A percentile compares a stretch with the other conserved stretches of the same genome.
These are phyloP conservation scores for Aureobasidium sp. DNA, from an alignment of 2,329 filamentous ascomycete genomes.

Conservation along the genomic window DNA sequence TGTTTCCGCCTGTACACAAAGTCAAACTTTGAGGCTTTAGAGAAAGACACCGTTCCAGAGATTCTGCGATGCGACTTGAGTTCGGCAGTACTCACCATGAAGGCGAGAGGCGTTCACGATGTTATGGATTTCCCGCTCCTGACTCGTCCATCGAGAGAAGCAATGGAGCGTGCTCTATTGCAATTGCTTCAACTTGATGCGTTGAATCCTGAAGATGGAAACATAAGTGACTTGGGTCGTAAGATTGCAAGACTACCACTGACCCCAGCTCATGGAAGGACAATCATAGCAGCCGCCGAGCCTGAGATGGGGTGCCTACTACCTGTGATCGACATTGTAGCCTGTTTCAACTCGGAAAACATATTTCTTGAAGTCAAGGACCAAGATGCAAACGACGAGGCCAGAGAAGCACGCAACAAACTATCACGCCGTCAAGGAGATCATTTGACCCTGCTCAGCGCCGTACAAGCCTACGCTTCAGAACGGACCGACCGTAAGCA, in stretches of 20 bases:
- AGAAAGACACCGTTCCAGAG: slow-evolving; percentile 72
- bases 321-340: slow-evolving; percentile 78
- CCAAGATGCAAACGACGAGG: slow-evolving; percentile 52
- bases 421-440: slow-evolving; percentile 54
- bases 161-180: slow-evolving; percentile 72
- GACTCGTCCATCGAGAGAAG: slow-evolving; percentile 67
- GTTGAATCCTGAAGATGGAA: slow-evolving; percentile 55
- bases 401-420: slow-evolving; percentile 45
- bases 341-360: slow-evolving; percentile 56
- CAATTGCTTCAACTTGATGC: slow-evolving; percentile 74
- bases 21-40: slow-evolving; percentile 59
- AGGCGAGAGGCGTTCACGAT: slow-evolving; percentile 77
- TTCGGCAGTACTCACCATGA: slow-evolving; percentile 84
- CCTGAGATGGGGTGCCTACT: slow-evolving; percentile 64
- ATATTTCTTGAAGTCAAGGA: slow-evolving; percentile 52
- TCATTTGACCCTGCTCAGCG: slow-evolving; percentile 53
- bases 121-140: slow-evolving; percentile 77
- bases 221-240: slow-evolving; percentile 63
- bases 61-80: slow-evolving; percentile 85
- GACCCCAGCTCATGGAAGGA: slow-evolving; percentile 69
- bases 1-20: slow-evolving; percentile 88
- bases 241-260: slow-evolving; percentile 79
- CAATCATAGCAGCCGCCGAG: slow-evolving; percentile 69
- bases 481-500: slow-evolving; percentile 50
- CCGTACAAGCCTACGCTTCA: slow-evolving; percentile 50